phyloP scores from a whole-genome alignment of 2,329 filamentous ascomycete genomes.

The Clonostachys rhizophaga region DNA sequence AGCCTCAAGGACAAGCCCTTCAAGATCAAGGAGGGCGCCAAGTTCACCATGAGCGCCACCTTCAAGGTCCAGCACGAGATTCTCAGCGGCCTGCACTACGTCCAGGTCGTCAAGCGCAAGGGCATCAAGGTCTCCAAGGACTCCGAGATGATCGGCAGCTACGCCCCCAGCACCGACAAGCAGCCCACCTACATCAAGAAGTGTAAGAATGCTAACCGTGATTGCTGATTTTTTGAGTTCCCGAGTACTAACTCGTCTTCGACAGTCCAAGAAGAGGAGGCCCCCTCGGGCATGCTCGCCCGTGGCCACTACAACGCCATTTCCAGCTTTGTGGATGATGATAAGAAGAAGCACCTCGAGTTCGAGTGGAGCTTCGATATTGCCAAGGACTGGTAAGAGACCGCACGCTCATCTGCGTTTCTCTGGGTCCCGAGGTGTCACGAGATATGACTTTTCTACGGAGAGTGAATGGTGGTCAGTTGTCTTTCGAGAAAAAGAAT shows the following conservation, averaged over 20 bases:
- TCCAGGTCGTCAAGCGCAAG: constrained; percentile 90
- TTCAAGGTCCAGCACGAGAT: constrained; percentile 98
- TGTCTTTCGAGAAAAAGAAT: too few species aligned
- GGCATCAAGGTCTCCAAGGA: constrained; percentile 85
- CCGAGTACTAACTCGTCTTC: neutral
- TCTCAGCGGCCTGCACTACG: constrained; percentile 89
- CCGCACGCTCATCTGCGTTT: neutral
- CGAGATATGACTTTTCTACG: neutral
- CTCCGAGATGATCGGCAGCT: constrained; percentile 97
- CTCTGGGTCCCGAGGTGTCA: neutral
- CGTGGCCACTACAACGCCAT: constrained; percentile 86
- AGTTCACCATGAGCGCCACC: constrained; percentile 88
- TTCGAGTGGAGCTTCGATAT: constrained; percentile 98
- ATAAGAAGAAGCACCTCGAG: constrained; percentile 81
- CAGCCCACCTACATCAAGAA: constrained; percentile 84
- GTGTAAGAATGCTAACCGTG: constrained; percentile 55
- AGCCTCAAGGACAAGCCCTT: constrained; percentile 89
- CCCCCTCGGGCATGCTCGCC: constrained; percentile 83
- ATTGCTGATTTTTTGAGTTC: neutral
- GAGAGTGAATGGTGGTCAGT: neutral
- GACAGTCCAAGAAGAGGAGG: constrained; percentile 84
- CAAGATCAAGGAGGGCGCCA: constrained; percentile 92
- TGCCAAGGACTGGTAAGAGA: constrained; percentile 81
- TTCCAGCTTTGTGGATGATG: constrained; percentile 92
- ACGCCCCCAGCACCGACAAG: constrained; percentile 86